Evolutionary conservation across 495 filamentous ascomycete species (phyloP), one percentile per base, ranked within the genome.

Genomic region (Penicillium bovifimosum): DNA sequence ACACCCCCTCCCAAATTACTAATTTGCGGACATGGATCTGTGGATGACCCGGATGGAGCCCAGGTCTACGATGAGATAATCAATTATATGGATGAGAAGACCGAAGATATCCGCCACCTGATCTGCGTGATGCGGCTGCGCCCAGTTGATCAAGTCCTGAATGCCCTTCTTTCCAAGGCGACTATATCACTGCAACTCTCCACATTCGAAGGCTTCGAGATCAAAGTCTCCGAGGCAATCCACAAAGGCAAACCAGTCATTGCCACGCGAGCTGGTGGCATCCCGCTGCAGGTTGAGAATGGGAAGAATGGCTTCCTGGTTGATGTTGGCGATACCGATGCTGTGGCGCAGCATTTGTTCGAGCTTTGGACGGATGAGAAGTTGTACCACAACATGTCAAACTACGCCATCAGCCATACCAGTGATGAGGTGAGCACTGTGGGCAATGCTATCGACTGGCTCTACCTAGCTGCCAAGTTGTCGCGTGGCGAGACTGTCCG

Each of bases 241-340:
- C 89, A 92, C 66, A 90, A 91, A 56, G 90, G 90, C 18, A 83
- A 86, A 9, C 90, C 90, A 2, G 79, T 91, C 41, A 90, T 96
- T 47, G 88, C 87, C 6, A 89, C 86, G 1, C 76, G 76, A 13
- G 86, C 86, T 0, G 90, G 90, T 29, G 90, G 90, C 5, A 91
- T 96, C 44, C 88, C 90, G 0, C 76, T 95, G 9, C 88, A 95
- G 68, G 78, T 95, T 34, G 77, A 85, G 55, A 67, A 93, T 61
- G 75, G 76, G 40, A 80, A 87, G 60, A 88, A 85, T 53, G 89
- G 88, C 0, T 95, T 84, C 69, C 71, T 95, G 1, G 88, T 93
- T 17, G 77, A 86, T 11, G 78, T 87, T 1, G 83, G 84, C 11
- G 88, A 95, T 61, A 80, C 77, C 43, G 80, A 83, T 52, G 78